Evolutionary conservation across 2,329 filamentous ascomycete species (phyloP).

Genomic region (Epichloe hybrida): DNA sequence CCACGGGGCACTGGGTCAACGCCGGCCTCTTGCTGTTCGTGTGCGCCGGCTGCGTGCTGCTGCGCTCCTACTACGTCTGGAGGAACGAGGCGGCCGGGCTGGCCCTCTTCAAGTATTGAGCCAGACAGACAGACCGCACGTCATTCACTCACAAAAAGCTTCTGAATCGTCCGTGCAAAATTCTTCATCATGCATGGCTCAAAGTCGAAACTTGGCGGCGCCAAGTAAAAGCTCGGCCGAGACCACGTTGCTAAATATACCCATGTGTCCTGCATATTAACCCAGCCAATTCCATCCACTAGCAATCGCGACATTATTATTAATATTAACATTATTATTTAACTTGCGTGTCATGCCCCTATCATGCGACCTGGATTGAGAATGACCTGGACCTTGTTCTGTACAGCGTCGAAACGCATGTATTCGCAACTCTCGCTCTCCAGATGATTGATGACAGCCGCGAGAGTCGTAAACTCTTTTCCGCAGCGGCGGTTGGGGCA

Average conservation of each 20-base stretch:
- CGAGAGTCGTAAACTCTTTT: not conserved
- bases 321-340: too few relatives aligned
- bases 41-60: not conserved
- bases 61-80: not conserved
- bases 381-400: not conserved
- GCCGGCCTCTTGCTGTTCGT: slow-evolving; percentile 47
- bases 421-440: not conserved
- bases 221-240: too few relatives aligned
- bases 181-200: too few relatives aligned
- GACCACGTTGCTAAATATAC: too few relatives aligned
- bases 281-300: too few relatives aligned
- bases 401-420: not conserved
- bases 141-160: too few relatives aligned
- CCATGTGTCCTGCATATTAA: too few relatives aligned
- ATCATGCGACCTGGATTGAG: not conserved
- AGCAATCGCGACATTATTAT: too few relatives aligned
- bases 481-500: not conserved
- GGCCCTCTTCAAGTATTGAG: not conserved
- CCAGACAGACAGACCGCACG: too few relatives aligned
- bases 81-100: not conserved
- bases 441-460: not conserved
- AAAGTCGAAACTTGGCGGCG: too few relatives aligned
- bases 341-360: not conserved
- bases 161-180: too few relatives aligned
- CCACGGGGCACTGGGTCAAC: slow-evolving; percentile 58